phyloP scores from a whole-genome alignment of 495 filamentous ascomycete genomes.

The Aspergillus panamensis region DNA sequence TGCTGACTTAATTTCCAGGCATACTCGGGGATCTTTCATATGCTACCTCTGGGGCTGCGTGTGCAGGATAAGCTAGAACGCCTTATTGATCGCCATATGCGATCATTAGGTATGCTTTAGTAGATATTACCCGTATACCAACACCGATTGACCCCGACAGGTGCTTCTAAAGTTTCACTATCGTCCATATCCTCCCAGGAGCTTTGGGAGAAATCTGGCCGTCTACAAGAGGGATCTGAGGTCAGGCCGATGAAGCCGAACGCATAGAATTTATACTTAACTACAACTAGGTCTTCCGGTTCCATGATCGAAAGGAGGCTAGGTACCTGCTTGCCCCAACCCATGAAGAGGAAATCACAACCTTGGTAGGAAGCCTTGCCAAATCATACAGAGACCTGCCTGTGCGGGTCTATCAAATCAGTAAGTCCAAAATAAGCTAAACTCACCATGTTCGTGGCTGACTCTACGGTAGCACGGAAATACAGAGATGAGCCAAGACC shows the following conservation, averaged over 20 bases:
- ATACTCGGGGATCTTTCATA: constrained; percentile 87
- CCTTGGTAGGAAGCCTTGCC: constrained; percentile 66
- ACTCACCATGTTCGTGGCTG: constrained; percentile 5
- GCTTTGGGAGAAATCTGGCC: constrained; percentile 71
- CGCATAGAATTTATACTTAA: constrained; percentile 13
- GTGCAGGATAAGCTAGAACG: constrained; percentile 86
- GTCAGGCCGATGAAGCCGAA: constrained; percentile 33
- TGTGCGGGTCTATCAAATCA: constrained; percentile 85
- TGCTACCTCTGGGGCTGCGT: constrained; percentile 82
- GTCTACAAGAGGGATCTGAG: constrained; percentile 59
- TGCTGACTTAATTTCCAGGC: constrained; percentile 44
- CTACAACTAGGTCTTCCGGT: constrained; percentile 64
- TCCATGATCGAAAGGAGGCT: constrained; percentile 73
- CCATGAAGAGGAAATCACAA: constrained; percentile 94
- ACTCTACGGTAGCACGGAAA: constrained; percentile 62
- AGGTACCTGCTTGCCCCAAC: constrained; percentile 83
- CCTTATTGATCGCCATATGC: constrained; percentile 89
- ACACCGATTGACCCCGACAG: constrained; percentile 40
- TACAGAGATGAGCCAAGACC: constrained; percentile 91
- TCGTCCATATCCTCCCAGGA: constrained; percentile 84
- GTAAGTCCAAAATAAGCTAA: constrained; percentile 39
- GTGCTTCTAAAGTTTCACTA: constrained; percentile 81
- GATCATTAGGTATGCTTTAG: constrained; percentile 55
- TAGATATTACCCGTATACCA: not conserved
- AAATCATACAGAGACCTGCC: constrained; percentile 86